These are phyloP conservation scores for Oropetium thomaeum DNA, from an alignment of 176 grass and related monocot species.

Conservation along the genomic window DNA sequence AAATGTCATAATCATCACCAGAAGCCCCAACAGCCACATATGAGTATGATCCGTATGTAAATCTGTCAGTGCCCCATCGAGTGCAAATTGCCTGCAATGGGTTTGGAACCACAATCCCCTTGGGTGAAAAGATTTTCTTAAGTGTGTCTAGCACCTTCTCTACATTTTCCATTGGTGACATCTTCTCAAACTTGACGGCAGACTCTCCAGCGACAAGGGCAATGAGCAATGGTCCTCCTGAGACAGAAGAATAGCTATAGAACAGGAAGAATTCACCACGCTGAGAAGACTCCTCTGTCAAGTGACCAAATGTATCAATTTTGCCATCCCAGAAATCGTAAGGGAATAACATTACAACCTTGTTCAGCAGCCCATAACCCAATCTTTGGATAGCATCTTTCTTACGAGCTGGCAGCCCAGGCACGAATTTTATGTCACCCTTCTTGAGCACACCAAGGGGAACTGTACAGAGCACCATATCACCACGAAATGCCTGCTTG, in stretches of 20 bases:
- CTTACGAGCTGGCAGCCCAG: conserved; percentile 66
- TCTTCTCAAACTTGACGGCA: conserved; percentile 80
- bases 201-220: conserved; percentile 97
- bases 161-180: conserved; percentile 55
- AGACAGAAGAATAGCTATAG: conserved; percentile 94
- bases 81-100: conserved; percentile 91
- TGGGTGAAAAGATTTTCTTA: conserved; percentile 76
- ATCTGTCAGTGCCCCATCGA: conserved; percentile 83
- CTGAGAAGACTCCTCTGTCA: conserved; percentile 65
- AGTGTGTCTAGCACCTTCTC: conserved; percentile 73
- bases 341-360: conserved; percentile 83
- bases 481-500: conserved; percentile 76
- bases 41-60: conserved; percentile 89
- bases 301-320: conserved; percentile 94
- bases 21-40: conserved; percentile 86
- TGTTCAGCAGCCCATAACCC: conserved; percentile 95
- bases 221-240: conserved; percentile 83
- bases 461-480: conserved; percentile 93
- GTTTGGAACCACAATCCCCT: conserved; percentile 84
- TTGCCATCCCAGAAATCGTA: conserved; percentile 85
- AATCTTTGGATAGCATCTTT: conserved; percentile 69
- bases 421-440: conserved; percentile 70
- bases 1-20: conserved; percentile 96
- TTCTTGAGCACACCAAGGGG: conserved; percentile 87
- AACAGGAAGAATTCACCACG: conserved; percentile 92